A percentile compares a stretch with the other conserved stretches of the same genome.
These are phyloP conservation scores for Microsporum canis DNA, from an alignment of 2,329 filamentous ascomycete species.

Conservation along the genomic window DNA sequence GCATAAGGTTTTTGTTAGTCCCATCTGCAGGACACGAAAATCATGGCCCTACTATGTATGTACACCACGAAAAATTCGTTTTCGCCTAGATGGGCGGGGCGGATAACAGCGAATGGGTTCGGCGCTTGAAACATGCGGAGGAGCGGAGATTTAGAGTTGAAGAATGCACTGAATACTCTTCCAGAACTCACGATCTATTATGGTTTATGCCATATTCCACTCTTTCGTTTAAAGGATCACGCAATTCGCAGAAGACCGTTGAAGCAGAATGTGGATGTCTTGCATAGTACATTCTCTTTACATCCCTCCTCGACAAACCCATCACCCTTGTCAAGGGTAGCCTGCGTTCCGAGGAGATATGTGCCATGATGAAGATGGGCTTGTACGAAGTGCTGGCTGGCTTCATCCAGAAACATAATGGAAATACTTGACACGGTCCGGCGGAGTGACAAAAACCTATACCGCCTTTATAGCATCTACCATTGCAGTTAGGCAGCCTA, in stretches of 20 bases:
- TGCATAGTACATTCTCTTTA: neutral
- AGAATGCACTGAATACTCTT: neutral
- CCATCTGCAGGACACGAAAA: neutral
- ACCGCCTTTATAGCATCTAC: too few relatives aligned
- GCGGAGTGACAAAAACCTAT: too few relatives aligned
- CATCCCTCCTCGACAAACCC: neutral
- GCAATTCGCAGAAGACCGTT: neutral
- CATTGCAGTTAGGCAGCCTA: too few relatives aligned
- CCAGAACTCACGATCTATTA: neutral
- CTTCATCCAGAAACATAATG: neutral
- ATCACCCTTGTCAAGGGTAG: neutral
- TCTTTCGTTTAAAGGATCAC: neutral
- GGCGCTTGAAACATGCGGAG: neutral
- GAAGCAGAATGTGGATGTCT: neutral
- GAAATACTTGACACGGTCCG: too few relatives aligned
- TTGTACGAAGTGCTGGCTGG: neutral
- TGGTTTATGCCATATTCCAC: neutral
- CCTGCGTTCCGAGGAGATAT: neutral
- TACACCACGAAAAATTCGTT: neutral
- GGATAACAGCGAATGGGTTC: neutral
- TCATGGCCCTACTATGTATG: neutral
- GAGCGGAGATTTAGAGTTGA: slow-evolving; percentile 2
- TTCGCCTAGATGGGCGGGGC: neutral
- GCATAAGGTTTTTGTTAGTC: neutral
- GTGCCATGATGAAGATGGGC: neutral